Conservation (phyloP, 1,139 yeast genomes). For the Wickerhamomyces sp. region DNA sequence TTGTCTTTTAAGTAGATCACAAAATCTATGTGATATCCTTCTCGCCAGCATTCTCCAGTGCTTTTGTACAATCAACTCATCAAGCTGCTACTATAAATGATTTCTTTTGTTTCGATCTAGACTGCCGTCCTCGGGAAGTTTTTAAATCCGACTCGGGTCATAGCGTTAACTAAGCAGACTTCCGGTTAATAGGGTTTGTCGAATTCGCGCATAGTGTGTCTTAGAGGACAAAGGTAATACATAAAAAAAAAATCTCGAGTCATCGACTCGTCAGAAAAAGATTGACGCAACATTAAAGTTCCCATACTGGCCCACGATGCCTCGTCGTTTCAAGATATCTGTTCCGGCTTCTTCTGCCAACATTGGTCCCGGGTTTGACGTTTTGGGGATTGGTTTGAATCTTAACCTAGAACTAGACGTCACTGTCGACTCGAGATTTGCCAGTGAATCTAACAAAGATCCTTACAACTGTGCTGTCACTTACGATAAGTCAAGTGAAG, state of each 20-base stretch:
- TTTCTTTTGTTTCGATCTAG: too few relatives aligned
- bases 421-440: slow-evolving; percentile 45
- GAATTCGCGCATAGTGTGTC: too few relatives aligned
- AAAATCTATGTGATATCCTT: too few relatives aligned
- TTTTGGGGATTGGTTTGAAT: slow-evolving; percentile 82
- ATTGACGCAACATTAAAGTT: too few relatives aligned
- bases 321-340: slow-evolving; percentile 48
- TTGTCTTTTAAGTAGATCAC: not conserved
- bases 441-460: slow-evolving; percentile 46
- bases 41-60: not conserved
- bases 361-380: slow-evolving; percentile 98
- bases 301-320: slow-evolving; percentile 20
- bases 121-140: too few relatives aligned
- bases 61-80: too few relatives aligned
- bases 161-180: slow-evolving; percentile 1
- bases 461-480: slow-evolving; percentile 64
- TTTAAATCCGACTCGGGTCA: slow-evolving; percentile 2
- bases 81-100: too few relatives aligned
- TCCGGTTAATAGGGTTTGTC: too few relatives aligned
- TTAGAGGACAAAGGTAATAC: too few relatives aligned
- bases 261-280: too few relatives aligned
- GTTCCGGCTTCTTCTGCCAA: slow-evolving; percentile 98
- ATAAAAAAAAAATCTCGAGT: too few relatives aligned
- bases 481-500: slow-evolving; percentile 68
- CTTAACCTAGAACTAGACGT: slow-evolving; percentile 70